phyloP scores from a whole-genome alignment of 2,329 filamentous ascomycete genomes.

The Exserohilum turcica region DNA sequence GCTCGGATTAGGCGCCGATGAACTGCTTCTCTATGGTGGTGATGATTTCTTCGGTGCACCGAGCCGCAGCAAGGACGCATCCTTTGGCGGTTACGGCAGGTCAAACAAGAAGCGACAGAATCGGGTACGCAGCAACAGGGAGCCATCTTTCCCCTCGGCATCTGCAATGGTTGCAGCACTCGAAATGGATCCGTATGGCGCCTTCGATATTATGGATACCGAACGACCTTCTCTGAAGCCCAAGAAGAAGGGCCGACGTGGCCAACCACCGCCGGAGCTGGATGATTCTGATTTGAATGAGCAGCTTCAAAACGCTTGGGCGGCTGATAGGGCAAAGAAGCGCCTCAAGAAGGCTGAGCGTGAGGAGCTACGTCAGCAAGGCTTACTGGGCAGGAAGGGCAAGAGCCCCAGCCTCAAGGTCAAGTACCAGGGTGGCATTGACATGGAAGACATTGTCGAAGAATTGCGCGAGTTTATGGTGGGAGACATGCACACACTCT shows the following conservation, averaged over 20 bases:
- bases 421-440: constrained; percentile 77
- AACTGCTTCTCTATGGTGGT: constrained; percentile 63
- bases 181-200: constrained; percentile 66
- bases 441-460: constrained; percentile 69
- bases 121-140: constrained; percentile 22
- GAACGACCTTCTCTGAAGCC: constrained; percentile 69
- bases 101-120: constrained; percentile 32
- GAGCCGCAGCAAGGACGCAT: constrained; percentile 17
- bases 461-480: constrained; percentile 76
- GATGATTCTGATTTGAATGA: constrained; percentile 53
- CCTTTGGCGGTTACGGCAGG: constrained; percentile 28
- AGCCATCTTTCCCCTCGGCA: constrained; percentile 57
- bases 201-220: constrained; percentile 86
- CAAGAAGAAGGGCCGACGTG: constrained; percentile 67
- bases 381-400: constrained; percentile 52
- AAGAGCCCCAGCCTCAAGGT: constrained; percentile 59
- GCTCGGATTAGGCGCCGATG: constrained; percentile 64
- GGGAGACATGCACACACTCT: constrained; percentile 66
- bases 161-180: constrained; percentile 62
- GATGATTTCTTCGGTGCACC: constrained; percentile 50
- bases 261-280: constrained; percentile 54
- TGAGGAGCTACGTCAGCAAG: constrained; percentile 52
- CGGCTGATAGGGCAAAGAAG: constrained; percentile 54
- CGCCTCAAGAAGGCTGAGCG: constrained; percentile 54
- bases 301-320: constrained; percentile 50